Conservation (phyloP, 495 filamentous ascomycete genomes). For the Neurospora sp. region DNA sequence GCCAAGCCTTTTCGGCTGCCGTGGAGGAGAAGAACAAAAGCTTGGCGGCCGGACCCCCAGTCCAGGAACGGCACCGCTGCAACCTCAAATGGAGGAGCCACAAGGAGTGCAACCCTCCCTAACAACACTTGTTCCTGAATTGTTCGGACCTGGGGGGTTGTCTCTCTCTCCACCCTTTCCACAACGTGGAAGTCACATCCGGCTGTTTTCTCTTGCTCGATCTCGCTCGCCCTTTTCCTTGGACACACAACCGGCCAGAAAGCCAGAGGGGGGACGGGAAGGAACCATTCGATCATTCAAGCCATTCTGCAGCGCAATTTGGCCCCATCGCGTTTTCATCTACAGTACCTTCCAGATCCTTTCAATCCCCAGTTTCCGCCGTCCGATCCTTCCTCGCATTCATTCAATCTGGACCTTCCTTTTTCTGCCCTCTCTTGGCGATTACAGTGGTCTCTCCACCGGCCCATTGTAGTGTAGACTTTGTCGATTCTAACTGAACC, state of each 20-base stretch:
- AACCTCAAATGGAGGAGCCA: background rate
- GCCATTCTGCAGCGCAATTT: background rate
- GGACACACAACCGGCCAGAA: background rate
- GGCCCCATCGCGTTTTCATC: background rate
- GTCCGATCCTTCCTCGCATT: background rate
- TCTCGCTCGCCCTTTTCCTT: background rate
- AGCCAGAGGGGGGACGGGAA: background rate
- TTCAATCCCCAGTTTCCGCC: background rate
- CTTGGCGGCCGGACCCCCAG: background rate
- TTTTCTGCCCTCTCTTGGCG: background rate
- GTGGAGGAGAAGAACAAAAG: background rate
- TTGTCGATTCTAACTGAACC: background rate
- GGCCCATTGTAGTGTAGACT: background rate
- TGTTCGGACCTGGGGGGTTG: constrained; percentile 9
- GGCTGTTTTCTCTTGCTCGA: constrained; percentile 15
- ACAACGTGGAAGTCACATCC: constrained; percentile 6
- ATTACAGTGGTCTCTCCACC: background rate
- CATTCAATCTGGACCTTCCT: background rate
- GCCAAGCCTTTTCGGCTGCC: background rate
- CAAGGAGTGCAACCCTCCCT: background rate
- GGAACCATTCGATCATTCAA: background rate
- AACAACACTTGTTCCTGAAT: constrained; percentile 18
- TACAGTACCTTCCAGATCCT: background rate
- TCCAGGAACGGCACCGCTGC: background rate
- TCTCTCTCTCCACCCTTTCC: constrained; percentile 1